Evolutionary conservation across 2,329 filamentous ascomycete genomes (phyloP).

Genomic region (Zymoseptoria ardabiliae): DNA sequence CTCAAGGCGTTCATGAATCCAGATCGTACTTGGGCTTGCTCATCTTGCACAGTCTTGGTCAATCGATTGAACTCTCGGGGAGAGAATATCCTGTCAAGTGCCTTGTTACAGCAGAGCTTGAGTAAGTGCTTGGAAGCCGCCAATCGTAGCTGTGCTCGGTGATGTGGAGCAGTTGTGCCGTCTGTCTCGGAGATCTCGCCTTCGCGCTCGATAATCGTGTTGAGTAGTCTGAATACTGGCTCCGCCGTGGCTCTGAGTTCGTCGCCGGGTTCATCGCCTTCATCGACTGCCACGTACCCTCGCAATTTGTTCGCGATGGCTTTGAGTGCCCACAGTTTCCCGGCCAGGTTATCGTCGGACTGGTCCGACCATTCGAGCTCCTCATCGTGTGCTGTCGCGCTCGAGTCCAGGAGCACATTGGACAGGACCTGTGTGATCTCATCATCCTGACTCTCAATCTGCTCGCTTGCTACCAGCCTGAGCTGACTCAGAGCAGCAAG

Average conservation of each 20-base stretch:
- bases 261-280: conserved; percentile 30
- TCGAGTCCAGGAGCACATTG: conserved; percentile 62
- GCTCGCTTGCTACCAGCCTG: conserved; percentile 65
- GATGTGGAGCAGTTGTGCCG: conserved; percentile 65
- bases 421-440: conserved; percentile 73
- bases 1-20: conserved; percentile 80
- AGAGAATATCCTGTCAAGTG: conserved; percentile 67
- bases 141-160: conserved; percentile 74
- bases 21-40: conserved; percentile 62
- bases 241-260: conserved; percentile 47
- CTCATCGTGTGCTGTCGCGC: conserved; percentile 41
- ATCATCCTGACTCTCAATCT: conserved; percentile 62
- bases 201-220: conserved; percentile 63
- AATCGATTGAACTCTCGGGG: conserved; percentile 72
- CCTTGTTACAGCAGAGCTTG: conserved; percentile 72
- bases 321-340: conserved; percentile 77
- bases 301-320: conserved; percentile 80
- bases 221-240: conserved; percentile 71
- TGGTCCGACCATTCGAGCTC: conserved; percentile 42
- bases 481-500: conserved; percentile 67
- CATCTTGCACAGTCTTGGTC: conserved; percentile 74
- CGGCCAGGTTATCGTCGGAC: conserved; percentile 71
- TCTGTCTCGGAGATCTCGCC: conserved; percentile 70
- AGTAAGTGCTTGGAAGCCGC: conserved; percentile 70
- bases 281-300: conserved; percentile 37